Evolutionary conservation across 805 yeast species (phyloP), one percentile per base, ranked within the genome.

Genomic region (Pichia exigua): DNA sequence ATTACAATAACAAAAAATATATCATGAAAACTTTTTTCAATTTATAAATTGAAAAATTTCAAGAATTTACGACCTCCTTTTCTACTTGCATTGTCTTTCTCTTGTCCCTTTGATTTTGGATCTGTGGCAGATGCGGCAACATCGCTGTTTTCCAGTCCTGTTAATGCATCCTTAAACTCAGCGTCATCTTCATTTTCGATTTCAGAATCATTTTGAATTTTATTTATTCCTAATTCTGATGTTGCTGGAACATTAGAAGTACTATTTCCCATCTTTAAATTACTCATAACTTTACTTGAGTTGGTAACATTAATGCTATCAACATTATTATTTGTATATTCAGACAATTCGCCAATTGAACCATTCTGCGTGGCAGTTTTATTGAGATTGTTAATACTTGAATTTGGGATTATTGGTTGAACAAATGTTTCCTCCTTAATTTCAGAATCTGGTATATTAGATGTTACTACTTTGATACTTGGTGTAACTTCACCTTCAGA

Each of bases 1-100:
- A 35, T 17, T n/a, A 35, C 8, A 35, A 7, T 35, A 35, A n/a
- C 6, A 5, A n/a, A 35, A n/a, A 15, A 15, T 15, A 4, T 12
- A 39, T 9, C 20, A 22, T 38, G n/a, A 21, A 22, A 35, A 20
- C 24, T n/a, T 28, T 27, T n/a, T 5, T 41, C 9, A 11, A 7
- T 45, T 49, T 48, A 59, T 45, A 65, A 52, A 46, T 65, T 64
- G 55, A 65, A 65, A 44, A 65, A 57, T 40, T 57, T 60, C 62
- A 56, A 59, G 20, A 65, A 58, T 50, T 57, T 61, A 26, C 52
- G 51, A 9, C 64, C 62, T 7, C 38, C 35, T 20, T 50, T 48
- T 35, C 6, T n/a, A 35, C 12, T 11, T 35, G 20, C 11, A 35
- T 35, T 30, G 3, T 11, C 35, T 13, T 9, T 42, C 22, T 44